phyloP scores from a whole-genome alignment of 2,329 filamentous ascomycete genomes.

The Trichoderma atrobrunneum region DNA sequence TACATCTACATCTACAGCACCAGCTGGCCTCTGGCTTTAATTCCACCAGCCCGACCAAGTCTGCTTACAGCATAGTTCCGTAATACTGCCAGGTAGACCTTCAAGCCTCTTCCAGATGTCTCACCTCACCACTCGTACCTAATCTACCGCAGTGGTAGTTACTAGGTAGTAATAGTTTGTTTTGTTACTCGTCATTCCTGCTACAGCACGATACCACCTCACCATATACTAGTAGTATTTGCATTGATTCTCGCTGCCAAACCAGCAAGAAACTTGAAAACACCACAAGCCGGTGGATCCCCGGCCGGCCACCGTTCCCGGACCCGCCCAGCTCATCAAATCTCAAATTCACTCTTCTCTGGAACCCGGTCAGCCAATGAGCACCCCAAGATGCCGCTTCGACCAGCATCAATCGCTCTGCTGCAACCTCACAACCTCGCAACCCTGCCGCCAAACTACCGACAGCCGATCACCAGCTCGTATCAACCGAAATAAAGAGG shows the following conservation, averaged over 20 bases:
- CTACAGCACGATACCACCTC: background rate
- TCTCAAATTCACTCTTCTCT: background rate
- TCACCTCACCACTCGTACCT: background rate
- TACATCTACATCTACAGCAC: background rate
- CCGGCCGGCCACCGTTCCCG: conserved; percentile 13
- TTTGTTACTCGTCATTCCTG: background rate
- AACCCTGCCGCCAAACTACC: background rate
- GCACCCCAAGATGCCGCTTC: background rate
- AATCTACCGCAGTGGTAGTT: background rate
- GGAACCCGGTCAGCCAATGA: background rate
- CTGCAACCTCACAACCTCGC: background rate
- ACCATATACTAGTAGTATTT: background rate
- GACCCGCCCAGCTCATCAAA: background rate
- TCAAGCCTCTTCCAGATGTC: background rate
- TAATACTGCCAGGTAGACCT: too few relatives aligned
- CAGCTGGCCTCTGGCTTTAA: background rate
- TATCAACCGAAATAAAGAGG: conserved; percentile 8
- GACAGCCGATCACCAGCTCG: conserved; percentile 6
- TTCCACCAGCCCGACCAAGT: background rate
- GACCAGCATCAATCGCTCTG: background rate
- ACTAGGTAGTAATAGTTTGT: background rate
- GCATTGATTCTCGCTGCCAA: too few relatives aligned
- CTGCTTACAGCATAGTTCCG: background rate
- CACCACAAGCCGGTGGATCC: background rate
- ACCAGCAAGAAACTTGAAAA: background rate